Base-by-base conservation (phyloP, 768 basidiomycete species). In the Holtermannia corniformis region DNA sequence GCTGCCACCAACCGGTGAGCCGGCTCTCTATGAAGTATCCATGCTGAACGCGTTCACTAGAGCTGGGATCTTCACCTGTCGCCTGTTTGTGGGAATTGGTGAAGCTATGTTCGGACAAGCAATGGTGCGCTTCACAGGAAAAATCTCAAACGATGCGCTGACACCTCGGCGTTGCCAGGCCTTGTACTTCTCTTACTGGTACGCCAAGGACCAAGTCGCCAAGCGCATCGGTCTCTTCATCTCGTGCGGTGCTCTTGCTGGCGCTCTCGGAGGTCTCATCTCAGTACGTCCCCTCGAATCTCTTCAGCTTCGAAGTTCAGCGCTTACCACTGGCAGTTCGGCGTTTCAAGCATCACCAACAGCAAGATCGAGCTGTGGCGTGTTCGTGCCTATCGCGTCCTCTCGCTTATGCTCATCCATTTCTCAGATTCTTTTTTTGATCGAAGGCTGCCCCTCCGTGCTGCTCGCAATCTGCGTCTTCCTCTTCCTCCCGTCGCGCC, bases 141-240 rank as follows among this genome's bases (percentile, higher is more conserved):
- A 7, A 37, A 37, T 7, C 4, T 5, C 26, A 16, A 27, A 16
- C 20, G 21, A 27, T n/a, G n/a, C n/a, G n/a, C n/a, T n/a, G n/a
- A n/a, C n/a, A n/a, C 10, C 32, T 37, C 10, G 16, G 7, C 46
- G 45, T n/a, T 52, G 23, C 50, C 16, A 37, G 32, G 62, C 64
- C 4, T 58, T 72, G 40, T 67, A 72, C 56, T 58, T 70, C 16
- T 63, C 65, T 0, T 59, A 58, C 47, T 72, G 64, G 61, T 75
- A 75, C 61, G 65, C 56, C 20, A 70, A 70, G 51, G n/a, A 28
- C 1, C 73, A 76, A 52, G 50, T 74, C n/a, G 69, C 71, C 21
- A 74, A 73, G 59, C 70, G 75, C 1, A 56, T 75, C 52, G 73
- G 71, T 24, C 49, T 74, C 5, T 76, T 76, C 71, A 74, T 76